phyloP scores from a whole-genome alignment of 1,284 basidiomycete genomes.

The Leccinum pachyderme region DNA sequence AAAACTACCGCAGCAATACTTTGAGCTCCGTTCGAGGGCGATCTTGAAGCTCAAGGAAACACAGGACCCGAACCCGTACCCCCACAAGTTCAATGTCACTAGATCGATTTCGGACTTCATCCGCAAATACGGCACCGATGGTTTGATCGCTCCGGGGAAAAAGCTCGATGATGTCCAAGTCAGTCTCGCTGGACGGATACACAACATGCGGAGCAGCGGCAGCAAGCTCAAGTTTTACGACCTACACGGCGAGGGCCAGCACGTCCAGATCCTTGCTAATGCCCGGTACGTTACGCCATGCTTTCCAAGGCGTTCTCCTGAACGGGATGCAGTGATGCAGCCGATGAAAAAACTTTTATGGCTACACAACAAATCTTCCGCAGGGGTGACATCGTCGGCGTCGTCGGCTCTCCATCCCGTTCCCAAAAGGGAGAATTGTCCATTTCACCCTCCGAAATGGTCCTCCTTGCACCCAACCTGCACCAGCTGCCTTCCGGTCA shows the following conservation, averaged over 20 bases:
- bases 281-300: conserved; percentile 61
- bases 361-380: conserved; percentile 84
- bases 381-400: conserved; percentile 95
- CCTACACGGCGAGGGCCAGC: conserved; percentile 87
- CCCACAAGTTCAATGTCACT: conserved; percentile 97
- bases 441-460: conserved; percentile 79
- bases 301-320: not conserved
- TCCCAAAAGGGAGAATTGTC: conserved; percentile 97
- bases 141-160: conserved; percentile 62
- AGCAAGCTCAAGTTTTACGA: conserved; percentile 95
- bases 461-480: conserved; percentile 92
- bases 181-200: conserved; percentile 85
- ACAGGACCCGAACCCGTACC: conserved; percentile 91
- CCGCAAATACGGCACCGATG: conserved; percentile 71
- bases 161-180: conserved; percentile 54
- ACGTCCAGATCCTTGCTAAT: conserved; percentile 95
- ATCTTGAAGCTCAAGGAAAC: conserved; percentile 87
- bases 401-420: conserved; percentile 85
- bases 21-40: conserved; percentile 86
- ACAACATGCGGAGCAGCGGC: conserved; percentile 84
- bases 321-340: conserved; percentile 56
- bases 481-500: conserved; percentile 93
- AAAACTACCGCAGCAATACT: conserved; percentile 79
- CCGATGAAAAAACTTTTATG: conserved; percentile 69
- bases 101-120: conserved; percentile 81